Conservation (phyloP, 192 early-diverging fungal genomes). For the Coemansia sp. region DNA sequence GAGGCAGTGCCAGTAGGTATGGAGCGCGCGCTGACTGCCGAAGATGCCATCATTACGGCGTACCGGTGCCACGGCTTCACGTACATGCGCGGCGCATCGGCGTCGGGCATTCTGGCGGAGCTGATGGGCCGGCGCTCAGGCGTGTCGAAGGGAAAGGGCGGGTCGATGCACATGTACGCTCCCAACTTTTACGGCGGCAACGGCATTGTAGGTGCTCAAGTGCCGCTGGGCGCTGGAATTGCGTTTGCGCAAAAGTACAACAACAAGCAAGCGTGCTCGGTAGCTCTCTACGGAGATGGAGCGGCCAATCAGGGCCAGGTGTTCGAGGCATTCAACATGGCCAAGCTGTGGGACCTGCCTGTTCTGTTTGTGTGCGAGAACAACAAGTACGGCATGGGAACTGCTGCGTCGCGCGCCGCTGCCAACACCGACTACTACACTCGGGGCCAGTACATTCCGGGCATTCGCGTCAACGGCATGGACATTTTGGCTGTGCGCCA, state of each 20-base stretch:
- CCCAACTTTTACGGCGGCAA: slow-evolving; percentile 97
- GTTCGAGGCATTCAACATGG: slow-evolving; percentile 99
- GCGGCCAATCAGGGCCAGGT: slow-evolving; percentile 98
- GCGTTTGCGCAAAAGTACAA: slow-evolving; percentile 95
- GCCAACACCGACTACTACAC: slow-evolving; percentile 93
- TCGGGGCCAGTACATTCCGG: slow-evolving; percentile 95
- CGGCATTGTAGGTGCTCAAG: slow-evolving; percentile 98
- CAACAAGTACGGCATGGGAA: slow-evolving; percentile 99
- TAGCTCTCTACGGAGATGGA: slow-evolving; percentile 95
- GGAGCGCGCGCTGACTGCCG: slow-evolving; percentile 80
- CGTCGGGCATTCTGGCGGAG: slow-evolving; percentile 69
- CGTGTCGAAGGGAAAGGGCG: slow-evolving; percentile 92
- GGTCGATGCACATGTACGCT: slow-evolving; percentile 99
- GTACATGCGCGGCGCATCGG: slow-evolving; percentile 73
- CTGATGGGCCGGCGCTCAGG: slow-evolving; percentile 83
- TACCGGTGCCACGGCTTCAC: slow-evolving; percentile 99
- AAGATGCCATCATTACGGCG: slow-evolving; percentile 95
- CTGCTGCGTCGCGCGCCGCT: slow-evolving; percentile 82
- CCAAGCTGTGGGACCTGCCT: slow-evolving; percentile 95
- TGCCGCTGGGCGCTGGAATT: slow-evolving; percentile 78
- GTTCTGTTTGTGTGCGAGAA: slow-evolving; percentile 96
- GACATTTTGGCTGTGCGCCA: slow-evolving; percentile 90
- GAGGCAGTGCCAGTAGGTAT: slow-evolving; percentile 93
- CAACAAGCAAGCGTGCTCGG: slow-evolving; percentile 72
- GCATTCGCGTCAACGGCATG: slow-evolving; percentile 91